Conservation (phyloP, 306 rosid species). For the Herpetospermum pedunculosum region DNA sequence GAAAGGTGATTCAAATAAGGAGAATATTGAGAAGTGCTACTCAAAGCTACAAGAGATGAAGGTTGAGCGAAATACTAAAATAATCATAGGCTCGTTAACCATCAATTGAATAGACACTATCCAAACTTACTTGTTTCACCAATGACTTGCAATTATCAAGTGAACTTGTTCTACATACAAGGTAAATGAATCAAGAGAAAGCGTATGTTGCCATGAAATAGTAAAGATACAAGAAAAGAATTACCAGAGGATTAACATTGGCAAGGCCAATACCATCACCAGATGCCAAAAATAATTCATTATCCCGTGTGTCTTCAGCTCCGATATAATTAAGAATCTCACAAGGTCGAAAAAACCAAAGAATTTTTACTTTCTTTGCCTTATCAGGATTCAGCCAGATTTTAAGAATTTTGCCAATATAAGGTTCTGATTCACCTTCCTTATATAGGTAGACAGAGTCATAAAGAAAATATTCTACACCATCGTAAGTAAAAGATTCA, state of each 20-base stretch:
- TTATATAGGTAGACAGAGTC: conserved; percentile 60
- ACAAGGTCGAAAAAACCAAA: conserved; percentile 79
- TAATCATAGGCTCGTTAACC: background rate
- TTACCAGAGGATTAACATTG: conserved; percentile 74
- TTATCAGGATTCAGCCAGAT: conserved; percentile 55
- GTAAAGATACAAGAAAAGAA: background rate
- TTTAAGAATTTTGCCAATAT: conserved; percentile 54
- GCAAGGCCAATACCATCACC: conserved; percentile 73
- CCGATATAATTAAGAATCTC: conserved; percentile 51
- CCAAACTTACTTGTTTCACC: background rate
- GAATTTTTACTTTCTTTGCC: conserved; percentile 48
- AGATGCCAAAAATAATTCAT: conserved; percentile 70
- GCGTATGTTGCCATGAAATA: background rate
- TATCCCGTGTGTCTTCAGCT: conserved; percentile 19
- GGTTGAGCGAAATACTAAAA: background rate
- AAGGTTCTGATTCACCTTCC: conserved; percentile 60
- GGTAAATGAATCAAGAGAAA: background rate
- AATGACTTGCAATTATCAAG: background rate
- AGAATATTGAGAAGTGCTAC: background rate
- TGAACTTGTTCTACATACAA: background rate
- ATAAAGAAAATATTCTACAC: conserved; percentile 41
- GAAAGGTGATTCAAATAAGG: background rate
- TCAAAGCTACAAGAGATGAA: background rate
- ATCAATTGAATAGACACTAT: background rate
- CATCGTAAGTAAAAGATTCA: conserved; percentile 59